Evolutionary conservation across 805 yeast genomes (phyloP), one percentile per base, ranked within the genome.

Genomic region (Teunomyces cretensis): DNA sequence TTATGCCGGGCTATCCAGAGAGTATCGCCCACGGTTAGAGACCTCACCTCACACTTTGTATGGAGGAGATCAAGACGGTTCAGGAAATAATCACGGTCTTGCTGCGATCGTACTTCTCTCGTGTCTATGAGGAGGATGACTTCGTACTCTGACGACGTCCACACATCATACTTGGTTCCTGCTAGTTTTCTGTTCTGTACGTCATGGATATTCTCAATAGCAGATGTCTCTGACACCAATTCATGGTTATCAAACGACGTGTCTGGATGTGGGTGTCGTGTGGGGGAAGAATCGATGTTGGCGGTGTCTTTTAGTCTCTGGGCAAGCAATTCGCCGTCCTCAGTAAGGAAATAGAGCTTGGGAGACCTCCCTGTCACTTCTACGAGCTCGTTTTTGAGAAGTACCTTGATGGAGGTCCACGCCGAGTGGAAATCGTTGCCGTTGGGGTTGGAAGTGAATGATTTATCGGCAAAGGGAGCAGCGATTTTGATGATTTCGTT

Each of bases 21-120:
- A 1, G 85, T 84, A 67, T 94, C 99, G 5, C 99, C 98, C 2
- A 91, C 79, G 0, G 94, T 68, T 24, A 94, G 69, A 1, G 87
- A 70, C 39, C 79, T 62, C 1, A 76, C 78, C 15, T 79, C 83
- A 41, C 79, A 70, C 3, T 66, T 61, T 1, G 86, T 69, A 0
- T 82, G 83, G 8, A 70, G 58, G 14, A 70, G 62, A 0, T 56
- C 58, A 13, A 92, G 67, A 33, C 83, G 78, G 2, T 70, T 73
- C 1, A 72, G 65, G 57, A 94, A 90, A 60, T 79, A 89, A 44
- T 80, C 84, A 11, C 97, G 72, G 35, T 91, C 89, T 26, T 64
- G 64, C 47, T 70, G 70, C 0, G 92, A 81, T 52, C 87, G 74
- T 2, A 91, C 74, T 62, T 92, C 99, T 51, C 98, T 75, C 54